These are phyloP conservation scores for Mycena chlorophos DNA, from an alignment of 768 basidiomycete genomes.

Conservation along the genomic window DNA sequence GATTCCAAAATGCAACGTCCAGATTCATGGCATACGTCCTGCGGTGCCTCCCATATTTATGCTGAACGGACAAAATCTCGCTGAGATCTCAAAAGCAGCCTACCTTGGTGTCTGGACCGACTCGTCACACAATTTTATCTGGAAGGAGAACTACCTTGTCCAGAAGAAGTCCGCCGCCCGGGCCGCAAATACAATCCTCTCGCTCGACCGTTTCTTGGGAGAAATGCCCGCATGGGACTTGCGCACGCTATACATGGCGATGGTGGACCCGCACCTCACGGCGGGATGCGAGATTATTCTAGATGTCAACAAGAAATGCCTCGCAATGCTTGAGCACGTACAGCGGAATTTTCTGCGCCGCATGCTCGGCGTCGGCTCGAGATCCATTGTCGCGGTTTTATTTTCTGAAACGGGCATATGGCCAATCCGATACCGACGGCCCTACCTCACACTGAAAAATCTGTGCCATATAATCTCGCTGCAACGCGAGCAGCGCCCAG, in stretches of 20 bases:
- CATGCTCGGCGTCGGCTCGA: not conserved
- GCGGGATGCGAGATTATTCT: slow-evolving; percentile 3
- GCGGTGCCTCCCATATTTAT: not conserved
- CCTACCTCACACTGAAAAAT: not conserved
- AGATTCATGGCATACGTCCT: not conserved
- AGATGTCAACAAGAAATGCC: not conserved
- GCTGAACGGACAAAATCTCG: not conserved
- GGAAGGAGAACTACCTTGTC: not conserved
- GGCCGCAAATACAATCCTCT: not conserved
- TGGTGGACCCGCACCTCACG: slow-evolving; percentile 8
- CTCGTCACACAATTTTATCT: not conserved
- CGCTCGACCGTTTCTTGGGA: not conserved
- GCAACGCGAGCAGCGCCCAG: not conserved
- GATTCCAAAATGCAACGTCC: slow-evolving; percentile 4
- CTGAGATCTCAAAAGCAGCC: not conserved
- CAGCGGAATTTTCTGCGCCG: slow-evolving; percentile 1
- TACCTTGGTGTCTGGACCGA: slow-evolving; percentile 2
- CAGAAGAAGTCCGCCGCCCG: not conserved
- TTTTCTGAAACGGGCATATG: slow-evolving; percentile 6
- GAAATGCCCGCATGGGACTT: not conserved
- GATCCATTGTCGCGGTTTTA: not conserved
- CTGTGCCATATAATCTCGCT: not conserved
- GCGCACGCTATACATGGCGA: slow-evolving; percentile 4
- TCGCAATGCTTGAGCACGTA: not conserved
- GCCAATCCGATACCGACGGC: slow-evolving; percentile 8